Base-by-base conservation (phyloP, 2,329 filamentous ascomycete species). In the Xylaria hypoxylon region DNA sequence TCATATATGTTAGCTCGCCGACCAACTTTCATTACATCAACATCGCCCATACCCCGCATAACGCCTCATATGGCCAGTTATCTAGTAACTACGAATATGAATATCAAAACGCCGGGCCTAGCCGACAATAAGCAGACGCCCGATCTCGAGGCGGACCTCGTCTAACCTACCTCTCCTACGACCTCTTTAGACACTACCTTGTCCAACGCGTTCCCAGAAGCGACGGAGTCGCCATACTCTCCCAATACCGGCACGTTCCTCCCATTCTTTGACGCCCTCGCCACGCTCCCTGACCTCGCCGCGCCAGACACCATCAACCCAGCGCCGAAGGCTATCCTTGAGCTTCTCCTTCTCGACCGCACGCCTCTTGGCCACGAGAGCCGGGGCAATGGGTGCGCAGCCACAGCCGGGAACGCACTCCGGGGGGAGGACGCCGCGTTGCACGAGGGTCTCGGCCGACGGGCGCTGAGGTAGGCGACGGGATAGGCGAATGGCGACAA, bases 321-420 rank as follows among this genome's bases (percentile, higher is more conserved):
- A 92, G 13, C 84, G 82, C 42, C 89, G 80, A 67, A 93, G 77
- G 17, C 84, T 84, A 72, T 92, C 90, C 75, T 92, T 92, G 48
- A 92, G 82, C 66, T 83, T 83, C 79, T 92, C 89, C 71, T 85
- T 85, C 79, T 92, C 90, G 17, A 92, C 83, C 13, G 85, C 85
- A 62, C 87, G 82, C 73, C 87, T 86, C 69, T 84, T 83, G 31
- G 87, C 88, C n/a, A 91, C 85, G 38, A 92, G 79, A 0, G 82
- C 84, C 0, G 89, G 89, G 0, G 88, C 86, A 1, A 91, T 81
- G 59, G 75, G 67, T 77, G 79, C 61, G 71, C 75, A 62, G 15
- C 87, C 85, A 73, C 67, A 65, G 38, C 65, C 61, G 17, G 69
- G 53, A 26, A 67, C 88, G 90, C 70, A 72, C 76, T 92, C 89